Base-by-base conservation (phyloP, 169 alveolate genomes). In the Theileria parva region DNA sequence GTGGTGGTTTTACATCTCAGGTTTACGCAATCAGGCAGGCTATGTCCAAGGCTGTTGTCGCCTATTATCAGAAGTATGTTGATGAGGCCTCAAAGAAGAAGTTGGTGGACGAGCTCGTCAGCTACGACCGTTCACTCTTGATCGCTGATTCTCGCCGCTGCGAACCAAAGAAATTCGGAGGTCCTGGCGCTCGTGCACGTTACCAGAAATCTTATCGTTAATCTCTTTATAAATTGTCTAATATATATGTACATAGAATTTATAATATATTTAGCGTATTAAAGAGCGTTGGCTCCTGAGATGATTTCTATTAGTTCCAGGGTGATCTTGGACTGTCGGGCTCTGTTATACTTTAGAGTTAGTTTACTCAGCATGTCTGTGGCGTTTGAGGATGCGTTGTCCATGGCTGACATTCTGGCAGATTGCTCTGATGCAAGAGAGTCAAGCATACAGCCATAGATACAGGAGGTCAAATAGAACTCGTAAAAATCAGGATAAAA, bases 91-190 rank as follows among this genome's bases (percentile, higher is more conserved):
- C 98, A 66, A 96, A 96, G 91, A 95, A 94, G 88, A 97, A 96
- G 90, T 87, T 96, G 65, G 94, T 90, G 85, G 99, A 97, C 89
- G 91, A 93, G 69, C 95, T 98, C 63, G 94, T 97, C 88, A 96
- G 98, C 91, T 98, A 97, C 94, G 99, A 98, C 92, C 96, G 99
- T 88, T 95, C 98, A 77, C 95, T 98, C 80, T 94, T 98, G 80
- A 99, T 98, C 67, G 99, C 99, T 70, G 99, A 98, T 87, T 98
- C 99, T 79, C 98, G 99, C 86, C 96, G 99, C 87, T 95, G 99
- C 88, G 99, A 98, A 90, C 99, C 99, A 74, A 98, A 98, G 98
- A 97, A 98, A 92, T 98, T 95, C 91, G 99, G 99, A 51, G 99
- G 99, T 86, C 95, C 93, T 66, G 99, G 99, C 74, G 99, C 99